phyloP scores from a whole-genome alignment of 345 rosid genomes.

The Hypericum perforatum region DNA sequence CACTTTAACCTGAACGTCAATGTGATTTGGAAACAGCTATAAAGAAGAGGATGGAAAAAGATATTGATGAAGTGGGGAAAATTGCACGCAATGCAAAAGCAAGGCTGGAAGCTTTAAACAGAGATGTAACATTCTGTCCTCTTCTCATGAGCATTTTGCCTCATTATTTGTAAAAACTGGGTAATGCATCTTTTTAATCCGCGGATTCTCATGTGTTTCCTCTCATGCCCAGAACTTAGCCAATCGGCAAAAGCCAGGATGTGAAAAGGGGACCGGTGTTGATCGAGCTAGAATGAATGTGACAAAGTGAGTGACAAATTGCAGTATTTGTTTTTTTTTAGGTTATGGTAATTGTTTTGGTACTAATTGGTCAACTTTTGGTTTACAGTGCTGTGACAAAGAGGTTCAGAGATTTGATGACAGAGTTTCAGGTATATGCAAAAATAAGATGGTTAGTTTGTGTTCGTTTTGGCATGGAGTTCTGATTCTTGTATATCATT shows the following conservation, averaged over 20 bases:
- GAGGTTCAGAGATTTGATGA: slow-evolving; percentile 62
- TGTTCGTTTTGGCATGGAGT: background rate
- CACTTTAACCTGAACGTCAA: no score
- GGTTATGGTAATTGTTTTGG: no score
- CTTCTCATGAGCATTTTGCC: background rate
- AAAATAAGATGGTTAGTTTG: background rate
- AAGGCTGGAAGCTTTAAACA: slow-evolving; percentile 63
- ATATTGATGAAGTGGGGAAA: slow-evolving; percentile 91
- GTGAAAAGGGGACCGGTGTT: slow-evolving; percentile 76
- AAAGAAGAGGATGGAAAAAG: slow-evolving; percentile 85
- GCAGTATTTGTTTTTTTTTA: no score
- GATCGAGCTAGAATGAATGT: slow-evolving; percentile 86
- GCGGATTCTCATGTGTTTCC: slow-evolving; percentile 9
- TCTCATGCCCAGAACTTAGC: slow-evolving; percentile 48
- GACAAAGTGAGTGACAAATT: slow-evolving; percentile 40
- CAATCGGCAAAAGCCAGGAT: slow-evolving; percentile 82
- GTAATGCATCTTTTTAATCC: background rate
- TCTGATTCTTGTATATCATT: slow-evolving; percentile 10
- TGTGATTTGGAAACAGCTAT: slow-evolving; percentile 32
- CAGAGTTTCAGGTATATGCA: slow-evolving; percentile 67
- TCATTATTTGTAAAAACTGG: background rate
- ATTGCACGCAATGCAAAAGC: slow-evolving; percentile 63
- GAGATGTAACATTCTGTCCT: slow-evolving; percentile 39
- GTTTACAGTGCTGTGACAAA: slow-evolving; percentile 52
- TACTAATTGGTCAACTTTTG: background rate